A percentile compares a stretch with the other conserved stretches of the same genome.
Conservation (phyloP, 2,329 filamentous ascomycete species). For the Didymella sp. region DNA sequence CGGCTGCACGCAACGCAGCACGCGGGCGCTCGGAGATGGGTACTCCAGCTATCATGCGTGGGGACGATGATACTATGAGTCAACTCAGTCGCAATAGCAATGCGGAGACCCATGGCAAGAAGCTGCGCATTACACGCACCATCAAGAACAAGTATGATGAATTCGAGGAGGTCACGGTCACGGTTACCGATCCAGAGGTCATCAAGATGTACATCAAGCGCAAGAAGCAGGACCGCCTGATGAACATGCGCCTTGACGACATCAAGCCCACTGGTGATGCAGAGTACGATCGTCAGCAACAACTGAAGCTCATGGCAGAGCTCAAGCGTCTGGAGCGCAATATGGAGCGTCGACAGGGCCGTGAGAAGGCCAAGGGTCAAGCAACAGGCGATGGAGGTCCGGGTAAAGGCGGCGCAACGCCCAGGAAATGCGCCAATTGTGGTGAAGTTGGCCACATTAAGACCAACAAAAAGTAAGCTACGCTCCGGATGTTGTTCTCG, state of each 20-base stretch:
- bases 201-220: conserved; percentile 88
- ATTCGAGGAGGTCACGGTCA: conserved; percentile 63
- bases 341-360: conserved; percentile 85
- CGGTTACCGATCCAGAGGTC: conserved; percentile 54
- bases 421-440: conserved; percentile 95
- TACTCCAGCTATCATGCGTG: conserved; percentile 62
- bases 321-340: conserved; percentile 87
- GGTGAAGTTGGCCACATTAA: conserved; percentile 97
- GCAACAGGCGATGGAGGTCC: conserved; percentile 52
- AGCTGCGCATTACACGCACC: conserved; percentile 76
- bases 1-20: conserved; percentile 52
- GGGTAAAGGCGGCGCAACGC: conserved; percentile 60
- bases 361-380: conserved; percentile 83
- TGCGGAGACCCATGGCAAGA: conserved; percentile 70
- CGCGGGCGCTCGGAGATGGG: conserved; percentile 67
- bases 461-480: conserved; percentile 90
- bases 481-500: conserved; percentile 1
- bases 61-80: conserved; percentile 72
- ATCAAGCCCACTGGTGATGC: conserved; percentile 70
- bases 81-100: conserved; percentile 57
- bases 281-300: conserved; percentile 68
- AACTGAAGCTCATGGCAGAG: conserved; percentile 72
- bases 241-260: conserved; percentile 74
- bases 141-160: conserved; percentile 70
- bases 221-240: conserved; percentile 72